Evolutionary conservation across 352 stramenopile genomes (phyloP), one percentile per base, ranked within the genome.

Genomic region (Phytopythium cucurbitacearum): DNA sequence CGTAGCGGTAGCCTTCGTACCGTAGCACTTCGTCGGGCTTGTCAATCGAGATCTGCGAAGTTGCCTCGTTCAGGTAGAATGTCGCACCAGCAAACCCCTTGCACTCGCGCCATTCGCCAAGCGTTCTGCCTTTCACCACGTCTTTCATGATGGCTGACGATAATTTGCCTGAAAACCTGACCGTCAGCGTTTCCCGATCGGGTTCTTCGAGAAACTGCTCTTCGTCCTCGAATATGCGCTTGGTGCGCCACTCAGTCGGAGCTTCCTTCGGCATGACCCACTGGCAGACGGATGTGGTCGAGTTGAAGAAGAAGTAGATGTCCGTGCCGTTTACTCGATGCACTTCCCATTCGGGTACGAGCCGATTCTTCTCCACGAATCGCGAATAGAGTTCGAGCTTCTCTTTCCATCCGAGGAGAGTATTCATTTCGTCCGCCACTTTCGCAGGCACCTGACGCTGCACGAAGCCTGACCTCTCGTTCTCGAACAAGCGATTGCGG

Each of bases 251-350:
- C 48, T 66, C 67, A 40, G 40, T 53, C 7, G 68, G 53, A 1
- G 67, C 58, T 10, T 70, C 65, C 3, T 69, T 58, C 11, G 65
- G 65, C 6, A 46, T 64, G 10, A 81, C 37, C 82, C 82, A 92
- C 12, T 85, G 79, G 16, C 76, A 90, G 21, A 68, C 51, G 6
- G 71, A 60, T 7, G 60, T 70, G 40, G 69, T 59, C 15, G 65
- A 69, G 53, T 92, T 80, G 51, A 82, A 88, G 57, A 89, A 92
- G 56, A 92, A 90, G 59, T 87, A 87, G 34, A 85, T 58, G 33
- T 87, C 75, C 2, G 68, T 61, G 3, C 56, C 65, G 51, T 84
- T 75, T 21, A 88, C 52, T 36, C 79, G 72, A 43, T 87, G 61
- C 11, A 87, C 46, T 58, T 90, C 74, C 79, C 79, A 90, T 38